Evolutionary conservation across 1,139 yeast genomes (phyloP).

Genomic region (Diutina siamensis): DNA sequence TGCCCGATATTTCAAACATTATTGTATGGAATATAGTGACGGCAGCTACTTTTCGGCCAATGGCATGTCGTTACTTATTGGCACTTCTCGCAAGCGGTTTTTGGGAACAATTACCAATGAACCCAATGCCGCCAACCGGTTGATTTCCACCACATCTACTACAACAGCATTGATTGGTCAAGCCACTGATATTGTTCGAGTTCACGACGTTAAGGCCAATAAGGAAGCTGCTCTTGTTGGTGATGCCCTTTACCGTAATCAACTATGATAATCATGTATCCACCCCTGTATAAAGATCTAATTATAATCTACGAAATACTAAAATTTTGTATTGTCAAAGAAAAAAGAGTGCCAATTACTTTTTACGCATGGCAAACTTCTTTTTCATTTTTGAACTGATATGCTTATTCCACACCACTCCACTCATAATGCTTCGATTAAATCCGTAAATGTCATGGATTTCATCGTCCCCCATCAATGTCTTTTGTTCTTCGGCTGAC

Average conservation of each 20-base stretch:
- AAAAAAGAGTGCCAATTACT: no score
- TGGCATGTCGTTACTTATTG: constrained; percentile 60
- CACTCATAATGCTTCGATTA: constrained; percentile 40
- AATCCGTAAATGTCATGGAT: constrained; percentile 39
- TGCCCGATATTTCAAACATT: constrained; percentile 43
- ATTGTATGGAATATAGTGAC: constrained; percentile 20
- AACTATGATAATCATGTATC: not conserved
- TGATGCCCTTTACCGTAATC: constrained; percentile 55
- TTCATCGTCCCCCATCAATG: constrained; percentile 16
- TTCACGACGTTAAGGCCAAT: constrained; percentile 71
- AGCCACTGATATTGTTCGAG: constrained; percentile 74
- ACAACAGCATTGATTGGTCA: constrained; percentile 65
- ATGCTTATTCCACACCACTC: constrained; percentile 46
- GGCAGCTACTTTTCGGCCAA: constrained; percentile 28
- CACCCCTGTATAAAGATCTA: not conserved
- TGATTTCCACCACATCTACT: constrained; percentile 67
- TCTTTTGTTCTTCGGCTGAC: not conserved
- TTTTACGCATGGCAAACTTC: constrained; percentile 11
- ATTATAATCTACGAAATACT: not conserved
- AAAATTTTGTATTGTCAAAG: not conserved
- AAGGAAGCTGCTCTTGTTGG: constrained; percentile 55
- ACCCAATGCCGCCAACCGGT: constrained; percentile 44
- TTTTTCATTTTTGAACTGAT: constrained; percentile 39
- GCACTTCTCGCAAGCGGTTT: constrained; percentile 82
- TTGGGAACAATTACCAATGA: constrained; percentile 59